Percentiles rank a stretch among this genome's conserved stretches.
Conservation (phyloP, 768 basidiomycete species). For the Suillus fuscotomentosus region DNA sequence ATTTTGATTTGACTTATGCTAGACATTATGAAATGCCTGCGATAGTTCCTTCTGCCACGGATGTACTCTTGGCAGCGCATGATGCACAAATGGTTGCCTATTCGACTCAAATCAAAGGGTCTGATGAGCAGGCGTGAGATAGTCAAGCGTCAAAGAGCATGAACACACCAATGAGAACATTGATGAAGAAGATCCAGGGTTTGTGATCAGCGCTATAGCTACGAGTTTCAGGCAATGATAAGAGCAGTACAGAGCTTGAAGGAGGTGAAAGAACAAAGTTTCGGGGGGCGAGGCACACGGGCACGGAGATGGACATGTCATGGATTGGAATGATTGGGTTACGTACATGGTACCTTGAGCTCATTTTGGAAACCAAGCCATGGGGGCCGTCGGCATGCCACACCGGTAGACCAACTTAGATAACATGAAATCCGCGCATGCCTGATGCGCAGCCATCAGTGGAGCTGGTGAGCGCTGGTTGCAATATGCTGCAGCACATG, state of each 20-base stretch:
- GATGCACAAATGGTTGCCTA: not conserved
- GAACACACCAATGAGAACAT: not conserved
- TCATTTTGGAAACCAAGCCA: not conserved
- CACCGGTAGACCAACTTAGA: not conserved
- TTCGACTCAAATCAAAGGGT: constrained; percentile 2
- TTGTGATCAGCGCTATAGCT: not conserved
- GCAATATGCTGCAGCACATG: constrained; percentile 1
- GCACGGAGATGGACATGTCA: constrained; percentile 1
- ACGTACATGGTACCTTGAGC: not conserved
- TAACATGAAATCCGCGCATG: not conserved
- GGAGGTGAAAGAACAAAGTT: not conserved
- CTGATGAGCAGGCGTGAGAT: constrained; percentile 2
- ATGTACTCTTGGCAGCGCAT: no score
- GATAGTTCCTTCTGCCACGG: no score
- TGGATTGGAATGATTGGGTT: not conserved
- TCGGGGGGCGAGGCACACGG: constrained; percentile 3
- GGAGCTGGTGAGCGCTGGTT: not conserved
- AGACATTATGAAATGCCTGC: not conserved
- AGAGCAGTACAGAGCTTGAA: not conserved
- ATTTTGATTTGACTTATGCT: not conserved
- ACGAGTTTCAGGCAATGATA: no score
- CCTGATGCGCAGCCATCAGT: not conserved
- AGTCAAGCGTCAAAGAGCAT: not conserved
- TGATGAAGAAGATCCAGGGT: not conserved
- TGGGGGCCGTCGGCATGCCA: not conserved